Base-by-base conservation (phyloP, 805 yeast species). In the Debaryomyces tyrocola region DNA sequence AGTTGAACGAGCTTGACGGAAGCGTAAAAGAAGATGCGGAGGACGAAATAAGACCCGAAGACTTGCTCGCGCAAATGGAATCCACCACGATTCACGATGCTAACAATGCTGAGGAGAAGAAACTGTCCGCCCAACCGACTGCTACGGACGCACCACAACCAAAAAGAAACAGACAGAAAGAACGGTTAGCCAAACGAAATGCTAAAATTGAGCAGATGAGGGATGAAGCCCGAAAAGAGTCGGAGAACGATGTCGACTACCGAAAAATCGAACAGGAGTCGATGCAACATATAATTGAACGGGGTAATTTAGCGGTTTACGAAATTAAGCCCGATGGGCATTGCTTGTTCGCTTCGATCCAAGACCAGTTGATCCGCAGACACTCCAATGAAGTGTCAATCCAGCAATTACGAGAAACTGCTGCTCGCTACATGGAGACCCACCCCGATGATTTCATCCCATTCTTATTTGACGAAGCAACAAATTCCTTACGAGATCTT, bases 281-380 rank as follows among this genome's bases (percentile, higher is more conserved):
- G 41, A 75, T 92, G 61, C 73, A 72, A 15, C 71, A 71, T 33
- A 58, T 85, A 21, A 79, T 94, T 49, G 54, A 59, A 1, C 45
- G 76, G 20, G 70, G 76, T 28, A 67, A 74, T 4, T 67, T 89
- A n/a, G 58, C 52, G 17, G 83, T 84, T 52, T 66, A 74, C 50
- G 96, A 90, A 53, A 87, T 90, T 40, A 72, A 77, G 49, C 96
- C 98, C 0, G 98, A 92, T 64, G 99, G 98, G 0, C 92, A 92
- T 63, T 94, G 99, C 73, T 69, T 92, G 28, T 94, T 90, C 71
- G 87, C 92, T 4, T 85, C 96, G 0, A 77, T 92, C 15, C 73
- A 84, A 18, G 96, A 92, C 61, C 98, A 92, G 59, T 66, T 92
- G 50, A 53, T 60, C 40, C 47, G 58, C 3, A 78, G 96, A 18